Conservation (phyloP, 495 filamentous ascomycete species). For the Neurospora africana region DNA sequence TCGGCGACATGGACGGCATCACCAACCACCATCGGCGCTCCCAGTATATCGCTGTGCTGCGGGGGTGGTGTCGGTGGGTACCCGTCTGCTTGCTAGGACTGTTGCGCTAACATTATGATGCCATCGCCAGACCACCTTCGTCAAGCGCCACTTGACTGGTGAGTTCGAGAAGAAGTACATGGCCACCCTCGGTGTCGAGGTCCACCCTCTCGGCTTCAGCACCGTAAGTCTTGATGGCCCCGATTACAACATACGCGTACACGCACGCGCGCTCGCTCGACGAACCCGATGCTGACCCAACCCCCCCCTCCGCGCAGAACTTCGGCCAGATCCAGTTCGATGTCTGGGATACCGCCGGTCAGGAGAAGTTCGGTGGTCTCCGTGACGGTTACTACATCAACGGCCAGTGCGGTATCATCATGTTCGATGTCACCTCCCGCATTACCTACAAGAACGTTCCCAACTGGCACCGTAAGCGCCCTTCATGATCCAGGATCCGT, state of each 20-base stretch:
- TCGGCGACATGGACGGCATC: constrained; percentile 3
- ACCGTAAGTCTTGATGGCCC: constrained; percentile 54
- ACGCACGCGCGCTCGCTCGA: constrained; percentile 4
- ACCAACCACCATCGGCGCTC: background rate
- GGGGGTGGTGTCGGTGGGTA: constrained; percentile 14
- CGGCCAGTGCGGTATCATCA: constrained; percentile 99
- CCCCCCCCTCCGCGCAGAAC: constrained; percentile 50
- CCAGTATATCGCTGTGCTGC: constrained; percentile 12
- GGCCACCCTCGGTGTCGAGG: constrained; percentile 97
- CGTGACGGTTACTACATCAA: constrained; percentile 99
- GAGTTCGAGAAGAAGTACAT: constrained; percentile 99
- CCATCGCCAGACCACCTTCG: constrained; percentile 80
- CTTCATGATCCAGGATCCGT: background rate
- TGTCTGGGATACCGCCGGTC: constrained; percentile 98
- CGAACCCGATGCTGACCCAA: constrained; percentile 17
- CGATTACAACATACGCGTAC: constrained; percentile 2
- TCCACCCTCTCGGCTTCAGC: constrained; percentile 88
- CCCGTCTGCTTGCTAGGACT: background rate
- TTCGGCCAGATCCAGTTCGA: constrained; percentile 95
- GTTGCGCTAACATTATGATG: constrained; percentile 15
- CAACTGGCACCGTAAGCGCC: constrained; percentile 96
- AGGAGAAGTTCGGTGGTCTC: constrained; percentile 99
- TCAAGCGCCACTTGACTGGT: constrained; percentile 98
- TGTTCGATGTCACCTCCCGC: constrained; percentile 99
- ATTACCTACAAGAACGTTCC: constrained; percentile 99